Conservation (phyloP, 768 basidiomycete genomes). For the Dioszegia hungarica region DNA sequence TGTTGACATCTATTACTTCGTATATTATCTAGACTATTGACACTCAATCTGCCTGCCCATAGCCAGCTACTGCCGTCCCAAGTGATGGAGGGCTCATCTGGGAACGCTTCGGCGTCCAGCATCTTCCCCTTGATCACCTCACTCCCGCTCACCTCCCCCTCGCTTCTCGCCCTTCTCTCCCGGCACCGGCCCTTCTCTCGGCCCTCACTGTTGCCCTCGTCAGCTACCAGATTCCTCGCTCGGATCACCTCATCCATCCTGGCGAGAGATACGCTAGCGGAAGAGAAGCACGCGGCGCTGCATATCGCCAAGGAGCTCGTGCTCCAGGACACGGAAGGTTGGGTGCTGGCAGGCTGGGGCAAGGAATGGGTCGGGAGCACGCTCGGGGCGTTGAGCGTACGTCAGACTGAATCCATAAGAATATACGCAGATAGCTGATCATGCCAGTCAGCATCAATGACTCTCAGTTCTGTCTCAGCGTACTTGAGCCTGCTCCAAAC, state of each 20-base stretch:
- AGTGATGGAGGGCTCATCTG: too few relatives aligned
- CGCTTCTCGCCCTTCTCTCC: slow-evolving; percentile 18
- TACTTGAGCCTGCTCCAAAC: slow-evolving; percentile 15
- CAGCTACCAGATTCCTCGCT: slow-evolving; percentile 15
- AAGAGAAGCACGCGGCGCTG: slow-evolving; percentile 13
- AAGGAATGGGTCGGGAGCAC: slow-evolving; percentile 27
- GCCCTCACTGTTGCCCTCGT: slow-evolving; percentile 20
- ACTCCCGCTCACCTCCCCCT: slow-evolving; percentile 20
- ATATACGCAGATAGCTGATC: neutral
- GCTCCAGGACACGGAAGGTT: slow-evolving; percentile 31
- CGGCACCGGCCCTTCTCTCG: slow-evolving; percentile 21
- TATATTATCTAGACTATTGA: too few relatives aligned
- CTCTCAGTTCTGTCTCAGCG: neutral
- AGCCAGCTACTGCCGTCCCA: too few relatives aligned
- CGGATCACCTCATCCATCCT: slow-evolving; percentile 14
- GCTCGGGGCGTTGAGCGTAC: neutral
- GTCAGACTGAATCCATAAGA: neutral
- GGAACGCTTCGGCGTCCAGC: too few relatives aligned
- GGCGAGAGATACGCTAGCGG: neutral
- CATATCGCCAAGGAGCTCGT: slow-evolving; percentile 20
- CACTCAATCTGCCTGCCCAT: too few relatives aligned
- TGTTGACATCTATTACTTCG: too few relatives aligned
- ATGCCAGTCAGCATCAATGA: slow-evolving; percentile 4
- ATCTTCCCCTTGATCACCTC: slow-evolving; percentile 15
- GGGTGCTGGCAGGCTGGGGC: slow-evolving; percentile 28